A percentile compares a stretch with the other conserved stretches of the same genome.
Evolutionary conservation across 495 filamentous ascomycete species (phyloP).

Genomic region (Podospora pseudopauciseta): DNA sequence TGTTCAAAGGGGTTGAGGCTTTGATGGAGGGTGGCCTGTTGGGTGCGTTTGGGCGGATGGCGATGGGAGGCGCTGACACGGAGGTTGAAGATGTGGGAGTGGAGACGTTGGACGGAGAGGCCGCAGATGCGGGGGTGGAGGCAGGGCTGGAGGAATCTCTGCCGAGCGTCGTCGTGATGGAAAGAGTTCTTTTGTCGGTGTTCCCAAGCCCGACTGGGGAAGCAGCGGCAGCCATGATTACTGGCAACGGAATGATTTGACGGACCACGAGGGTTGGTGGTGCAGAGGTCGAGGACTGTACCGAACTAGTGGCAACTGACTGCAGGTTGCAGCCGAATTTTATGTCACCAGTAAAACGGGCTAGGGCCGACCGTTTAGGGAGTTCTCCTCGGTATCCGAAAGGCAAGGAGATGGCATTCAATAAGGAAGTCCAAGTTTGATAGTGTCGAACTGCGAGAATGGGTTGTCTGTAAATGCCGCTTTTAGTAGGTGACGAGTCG

Average conservation of each 20-base stretch:
- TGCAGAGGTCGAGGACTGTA: not conserved
- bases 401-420: not conserved
- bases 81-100: conserved; percentile 25
- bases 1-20: conserved; percentile 21
- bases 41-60: conserved; percentile 29
- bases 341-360: conserved; percentile 7
- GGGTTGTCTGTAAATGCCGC: not conserved
- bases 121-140: conserved; percentile 30
- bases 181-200: conserved; percentile 12
- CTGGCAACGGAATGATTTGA: conserved; percentile 16
- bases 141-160: conserved; percentile 19
- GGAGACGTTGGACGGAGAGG: conserved; percentile 27
- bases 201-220: conserved; percentile 4
- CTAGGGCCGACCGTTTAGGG: not conserved
- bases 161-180: conserved; percentile 21
- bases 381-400: conserved; percentile 11
- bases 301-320: conserved; percentile 12
- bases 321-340: conserved; percentile 14
- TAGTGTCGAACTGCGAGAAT: not conserved
- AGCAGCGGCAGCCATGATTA: conserved; percentile 4
- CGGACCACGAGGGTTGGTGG: not conserved
- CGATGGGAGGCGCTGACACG: conserved; percentile 22
- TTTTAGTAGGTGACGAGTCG: not conserved
- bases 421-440: not conserved
- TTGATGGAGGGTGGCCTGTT: conserved; percentile 20